A percentile compares a stretch with the other conserved stretches of the same genome.
Evolutionary conservation across 257 asterid genomes (phyloP).

Genomic region (Coffea eugenioides): DNA sequence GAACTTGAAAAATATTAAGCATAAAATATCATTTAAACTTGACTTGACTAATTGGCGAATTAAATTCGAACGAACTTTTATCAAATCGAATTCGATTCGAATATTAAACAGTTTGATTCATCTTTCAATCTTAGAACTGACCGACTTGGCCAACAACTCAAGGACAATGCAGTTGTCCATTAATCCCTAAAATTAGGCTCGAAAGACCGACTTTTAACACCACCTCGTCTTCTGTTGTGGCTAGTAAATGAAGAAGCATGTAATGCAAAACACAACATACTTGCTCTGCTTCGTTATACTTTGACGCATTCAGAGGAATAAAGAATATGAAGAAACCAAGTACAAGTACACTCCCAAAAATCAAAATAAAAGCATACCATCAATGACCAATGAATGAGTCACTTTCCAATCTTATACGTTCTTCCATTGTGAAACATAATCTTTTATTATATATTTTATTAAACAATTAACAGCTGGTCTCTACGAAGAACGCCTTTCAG

Average conservation of each 20-base stretch:
- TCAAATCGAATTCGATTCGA: no score
- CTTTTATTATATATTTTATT: background rate
- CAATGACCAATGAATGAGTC: slow-evolving; percentile 14
- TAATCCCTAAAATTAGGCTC: background rate
- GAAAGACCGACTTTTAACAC: background rate
- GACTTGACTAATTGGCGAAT: no score
- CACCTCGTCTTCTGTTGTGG: background rate
- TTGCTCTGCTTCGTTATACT: background rate
- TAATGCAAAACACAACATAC: no score
- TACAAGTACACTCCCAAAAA: background rate
- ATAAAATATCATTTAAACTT: no score
- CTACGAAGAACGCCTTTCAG: no score
- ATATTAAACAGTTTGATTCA: no score
- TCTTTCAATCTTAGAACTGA: no score
- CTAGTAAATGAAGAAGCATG: no score
- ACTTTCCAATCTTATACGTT: background rate
- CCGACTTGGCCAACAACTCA: no score
- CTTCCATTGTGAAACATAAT: background rate
- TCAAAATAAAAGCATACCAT: background rate
- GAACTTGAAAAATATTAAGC: no score
- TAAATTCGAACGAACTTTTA: no score
- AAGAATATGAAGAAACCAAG: background rate
- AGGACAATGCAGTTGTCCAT: no score
- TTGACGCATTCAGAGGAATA: background rate
- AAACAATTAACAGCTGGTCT: background rate